These are phyloP conservation scores for Picea glauca DNA, from an alignment of 75 land plant species.

Conservation along the genomic window DNA sequence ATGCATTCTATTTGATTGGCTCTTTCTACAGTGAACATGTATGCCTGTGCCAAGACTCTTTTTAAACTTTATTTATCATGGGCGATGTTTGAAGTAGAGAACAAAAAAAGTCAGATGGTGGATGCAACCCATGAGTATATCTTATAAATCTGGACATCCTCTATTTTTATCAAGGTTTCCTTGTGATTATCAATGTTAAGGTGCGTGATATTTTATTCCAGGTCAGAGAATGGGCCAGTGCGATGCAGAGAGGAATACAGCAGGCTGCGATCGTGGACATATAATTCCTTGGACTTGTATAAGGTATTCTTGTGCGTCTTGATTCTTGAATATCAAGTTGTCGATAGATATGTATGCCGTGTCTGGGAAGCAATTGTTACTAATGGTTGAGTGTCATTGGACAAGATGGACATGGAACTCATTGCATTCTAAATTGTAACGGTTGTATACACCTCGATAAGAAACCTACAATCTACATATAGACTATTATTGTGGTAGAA, in stretches of 20 bases:
- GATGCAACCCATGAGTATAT: background rate
- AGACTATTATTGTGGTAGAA: conserved; percentile 1
- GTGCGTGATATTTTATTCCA: conserved; percentile 10
- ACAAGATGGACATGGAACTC: too few relatives aligned
- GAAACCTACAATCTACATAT: background rate
- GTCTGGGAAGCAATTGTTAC: background rate
- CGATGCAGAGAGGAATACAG: conserved; percentile 73
- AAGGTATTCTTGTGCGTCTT: conserved; percentile 36
- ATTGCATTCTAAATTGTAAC: too few relatives aligned
- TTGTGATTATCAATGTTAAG: background rate
- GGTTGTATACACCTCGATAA: background rate
- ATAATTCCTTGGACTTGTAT: conserved; percentile 79
- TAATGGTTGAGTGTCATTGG: background rate
- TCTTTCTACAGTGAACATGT: background rate
- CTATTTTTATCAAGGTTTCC: background rate
- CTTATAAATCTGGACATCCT: background rate
- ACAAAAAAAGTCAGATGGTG: background rate
- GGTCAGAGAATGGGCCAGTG: conserved; percentile 62
- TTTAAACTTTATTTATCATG: background rate
- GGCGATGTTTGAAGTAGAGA: background rate
- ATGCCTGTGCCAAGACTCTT: background rate
- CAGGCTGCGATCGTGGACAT: conserved; percentile 84
- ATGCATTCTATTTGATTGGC: background rate
- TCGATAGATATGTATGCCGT: background rate
- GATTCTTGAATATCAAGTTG: background rate